Evolutionary conservation across 2,329 filamentous ascomycete species (phyloP), one percentile per base, ranked within the genome.

Genomic region (Nigrospora oryzae): DNA sequence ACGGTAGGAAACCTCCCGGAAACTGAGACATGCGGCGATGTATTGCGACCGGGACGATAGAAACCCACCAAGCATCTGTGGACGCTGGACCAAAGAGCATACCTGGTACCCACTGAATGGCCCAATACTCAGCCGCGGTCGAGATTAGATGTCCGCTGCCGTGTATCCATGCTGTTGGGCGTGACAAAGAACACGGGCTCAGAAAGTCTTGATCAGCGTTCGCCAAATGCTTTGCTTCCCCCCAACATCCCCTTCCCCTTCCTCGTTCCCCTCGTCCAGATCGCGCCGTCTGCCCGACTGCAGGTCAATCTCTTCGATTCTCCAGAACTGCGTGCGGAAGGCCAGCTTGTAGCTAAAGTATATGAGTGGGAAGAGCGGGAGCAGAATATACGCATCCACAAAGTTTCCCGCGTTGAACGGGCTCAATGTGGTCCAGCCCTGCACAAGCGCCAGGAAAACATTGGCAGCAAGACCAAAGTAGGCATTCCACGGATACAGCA

Each of bases 321-420:
- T 59, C 68, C 74, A 74, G 45, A 71, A 63, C 7, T 59, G 65
- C 2, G 79, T 81, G 48, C 68, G 69, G 62, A 74, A 77, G 36
- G 67, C 61, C 5, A 79, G 42, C 56, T 82, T 83, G 55, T 76
- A 78, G 1, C 54, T 67, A 1, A 71, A 48, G 51, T 75, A 82
- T 14, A 83, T 80, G 36, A 82, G 46, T 1, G 64, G 70, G 50
- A 83, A 83, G 0, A 83, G 61, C 2, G 77, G 77, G 30, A 83
- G 56, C 19, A 83, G 58, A 44, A 83, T 76, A 52, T 83, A 83
- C 0, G 79, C 77, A 52, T 81, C 77, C 11, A 83, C 77, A 52
- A 83, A 82, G n/a, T 68, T 64, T 5, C 71, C 75, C 0, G 72
- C 74, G 35, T 74, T 59, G 49, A 81, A 83, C 0, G 79, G 79